Percentiles rank a stretch among this genome's conserved stretches.
Conservation (phyloP, 148 eudicot species). For the Dianthus caryophyllus region DNA sequence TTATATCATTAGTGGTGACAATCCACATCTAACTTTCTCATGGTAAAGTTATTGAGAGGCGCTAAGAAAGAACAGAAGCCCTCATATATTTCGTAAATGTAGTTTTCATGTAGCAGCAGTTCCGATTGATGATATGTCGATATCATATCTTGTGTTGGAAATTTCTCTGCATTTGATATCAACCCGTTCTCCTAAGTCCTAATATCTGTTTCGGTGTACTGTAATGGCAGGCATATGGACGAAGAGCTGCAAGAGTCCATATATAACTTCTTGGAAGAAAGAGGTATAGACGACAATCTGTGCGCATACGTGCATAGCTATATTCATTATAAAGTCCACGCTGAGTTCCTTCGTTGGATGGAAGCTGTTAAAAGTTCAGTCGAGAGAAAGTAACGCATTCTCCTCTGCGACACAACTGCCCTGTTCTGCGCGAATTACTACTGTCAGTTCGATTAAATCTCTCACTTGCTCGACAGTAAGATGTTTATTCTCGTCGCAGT, state of each 20-base stretch:
- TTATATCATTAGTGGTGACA: too few relatives aligned
- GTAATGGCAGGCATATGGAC: slow-evolving; percentile 66
- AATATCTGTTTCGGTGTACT: slow-evolving; percentile 4
- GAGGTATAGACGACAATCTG: slow-evolving; percentile 77
- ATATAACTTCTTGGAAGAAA: slow-evolving; percentile 67
- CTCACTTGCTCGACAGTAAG: too few relatives aligned
- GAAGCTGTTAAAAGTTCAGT: slow-evolving; percentile 44
- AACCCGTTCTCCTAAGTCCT: neutral
- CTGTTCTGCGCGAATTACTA: too few relatives aligned
- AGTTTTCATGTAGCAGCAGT: neutral
- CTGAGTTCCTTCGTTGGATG: slow-evolving; percentile 76
- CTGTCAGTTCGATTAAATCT: too few relatives aligned
- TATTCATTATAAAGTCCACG: slow-evolving; percentile 54
- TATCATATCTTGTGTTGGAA: neutral
- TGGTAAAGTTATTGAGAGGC: neutral
- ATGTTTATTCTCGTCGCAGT: too few relatives aligned
- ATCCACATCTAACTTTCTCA: too few relatives aligned
- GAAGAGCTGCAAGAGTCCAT: slow-evolving; percentile 69
- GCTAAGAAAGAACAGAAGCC: too few relatives aligned
- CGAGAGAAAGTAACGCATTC: slow-evolving; percentile 30
- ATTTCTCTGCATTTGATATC: neutral
- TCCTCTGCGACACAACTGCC: too few relatives aligned
- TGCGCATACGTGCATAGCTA: slow-evolving; percentile 62
- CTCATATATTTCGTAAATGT: neutral
- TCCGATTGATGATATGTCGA: neutral